Evolutionary conservation across 2,329 filamentous ascomycete species (phyloP).

Genomic region (Verticillium longisporum): DNA sequence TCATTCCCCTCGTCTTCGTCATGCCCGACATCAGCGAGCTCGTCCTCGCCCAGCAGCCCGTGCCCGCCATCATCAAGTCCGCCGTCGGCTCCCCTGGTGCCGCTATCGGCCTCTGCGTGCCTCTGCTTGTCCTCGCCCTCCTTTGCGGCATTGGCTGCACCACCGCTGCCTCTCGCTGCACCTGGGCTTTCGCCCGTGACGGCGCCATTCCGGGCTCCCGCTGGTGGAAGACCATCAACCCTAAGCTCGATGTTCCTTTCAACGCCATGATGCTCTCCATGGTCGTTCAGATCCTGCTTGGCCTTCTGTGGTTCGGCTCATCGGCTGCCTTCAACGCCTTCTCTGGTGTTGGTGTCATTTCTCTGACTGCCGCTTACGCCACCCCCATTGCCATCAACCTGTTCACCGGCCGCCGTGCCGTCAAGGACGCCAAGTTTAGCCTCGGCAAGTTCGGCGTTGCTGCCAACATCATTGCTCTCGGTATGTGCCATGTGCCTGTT

Average conservation of each 20-base stretch:
- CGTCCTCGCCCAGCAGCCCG: conserved; percentile 52
- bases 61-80: conserved; percentile 56
- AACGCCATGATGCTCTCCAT: conserved; percentile 70
- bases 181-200: conserved; percentile 65
- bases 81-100: conserved; percentile 55
- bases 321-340: conserved; percentile 66
- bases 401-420: conserved; percentile 50
- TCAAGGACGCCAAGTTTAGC: conserved; percentile 50
- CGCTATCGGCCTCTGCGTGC: conserved; percentile 56
- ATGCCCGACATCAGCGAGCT: conserved; percentile 55
- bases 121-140: conserved; percentile 58
- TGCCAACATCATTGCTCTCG: conserved; percentile 57
- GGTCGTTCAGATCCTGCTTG: conserved; percentile 56
- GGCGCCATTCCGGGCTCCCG: conserved; percentile 59
- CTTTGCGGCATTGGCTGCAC: conserved; percentile 65
- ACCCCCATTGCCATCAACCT: conserved; percentile 60
- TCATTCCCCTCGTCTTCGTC: conserved; percentile 64
- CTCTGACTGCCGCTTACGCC: conserved; percentile 61
- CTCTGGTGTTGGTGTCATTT: conserved; percentile 64
- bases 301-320: conserved; percentile 63
- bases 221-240: conserved; percentile 56
- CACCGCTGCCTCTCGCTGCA: conserved; percentile 59
- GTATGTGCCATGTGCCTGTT: conserved; percentile 29
- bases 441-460: conserved; percentile 55
- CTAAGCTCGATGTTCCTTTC: conserved; percentile 55